Base-by-base conservation (phyloP, 805 yeast genomes). In the Dipodascus albidus region DNA sequence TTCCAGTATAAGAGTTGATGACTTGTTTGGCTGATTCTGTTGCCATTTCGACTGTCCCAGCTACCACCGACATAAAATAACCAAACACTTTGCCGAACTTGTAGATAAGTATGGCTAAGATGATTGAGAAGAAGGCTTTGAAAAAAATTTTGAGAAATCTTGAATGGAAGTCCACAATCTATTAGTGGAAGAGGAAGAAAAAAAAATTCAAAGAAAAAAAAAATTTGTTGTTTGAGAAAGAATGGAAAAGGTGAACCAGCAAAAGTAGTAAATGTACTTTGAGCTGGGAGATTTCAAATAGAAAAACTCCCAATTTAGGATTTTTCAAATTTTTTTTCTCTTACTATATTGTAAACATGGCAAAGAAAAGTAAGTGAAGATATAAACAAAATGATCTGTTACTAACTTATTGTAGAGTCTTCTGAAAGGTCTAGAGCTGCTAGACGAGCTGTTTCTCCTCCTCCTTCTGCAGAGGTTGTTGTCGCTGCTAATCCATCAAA, bases 361-460 rank as follows among this genome's bases (percentile, higher is more conserved):
- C 56, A 2, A 53, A 53, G 35, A 53, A 53, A 49, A 50, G 23
- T 51, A 8, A 17, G 47, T 17, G n/a, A n/a, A n/a, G n/a, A n/a
- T n/a, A n/a, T n/a, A n/a, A n/a, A n/a, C n/a, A n/a, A n/a, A n/a
- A n/a, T n/a, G n/a, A n/a, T n/a, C n/a, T n/a, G n/a, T 15, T 15
- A 21, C 3, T 23, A 47, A 8, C 17, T 14, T 24, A 24, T 22
- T 27, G 33, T n/a, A 55, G 55, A 55, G 33, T 55, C 51, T 23
- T 20, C 57, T 2, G 42, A 27, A n/a, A 35, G 58, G 44, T 51
- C 57, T 21, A 21, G 61, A 38, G 58, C 55, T 2, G 60, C 55
- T 31, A 48, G 60, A 9, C 48, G 58, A 38, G 53, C 49, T 27
- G 52, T 54, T 9, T 48, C 54, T 11, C 58, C 56, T 9, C 60